These are phyloP conservation scores for Solanum pennellii DNA, from an alignment of 257 asterid species.

Conservation along the genomic window DNA sequence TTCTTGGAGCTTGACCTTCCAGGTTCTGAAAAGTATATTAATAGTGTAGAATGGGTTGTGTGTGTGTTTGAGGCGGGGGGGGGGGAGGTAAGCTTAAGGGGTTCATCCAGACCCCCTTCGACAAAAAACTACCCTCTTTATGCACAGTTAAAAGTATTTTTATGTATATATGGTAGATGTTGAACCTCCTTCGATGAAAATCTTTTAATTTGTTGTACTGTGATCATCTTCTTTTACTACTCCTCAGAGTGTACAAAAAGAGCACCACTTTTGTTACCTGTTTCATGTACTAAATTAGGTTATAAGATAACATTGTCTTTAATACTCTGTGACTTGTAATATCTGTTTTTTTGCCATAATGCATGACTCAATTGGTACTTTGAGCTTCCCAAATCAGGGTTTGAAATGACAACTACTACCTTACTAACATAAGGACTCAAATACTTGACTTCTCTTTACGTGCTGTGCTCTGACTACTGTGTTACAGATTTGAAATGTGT, in stretches of 20 bases:
- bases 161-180: too few species aligned
- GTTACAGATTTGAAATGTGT: not conserved
- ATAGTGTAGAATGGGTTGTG: not conserved
- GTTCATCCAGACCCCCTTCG: not conserved
- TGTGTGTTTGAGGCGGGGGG: not conserved
- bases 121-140: not conserved
- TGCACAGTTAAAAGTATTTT: not conserved
- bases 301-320: not conserved
- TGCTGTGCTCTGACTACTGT: not conserved
- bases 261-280: not conserved
- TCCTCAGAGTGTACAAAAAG: not conserved
- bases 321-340: not conserved
- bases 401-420: not conserved
- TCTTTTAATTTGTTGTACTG: not conserved
- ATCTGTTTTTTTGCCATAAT: not conserved
- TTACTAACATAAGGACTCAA: not conserved
- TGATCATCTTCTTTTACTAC: not conserved
- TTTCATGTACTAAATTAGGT: not conserved
- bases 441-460: not conserved
- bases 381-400: not conserved
- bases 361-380: not conserved
- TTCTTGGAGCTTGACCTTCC: not conserved
- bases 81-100: not conserved
- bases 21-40: not conserved
- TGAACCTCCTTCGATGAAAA: too few species aligned